Evolutionary conservation across 139 green algal genomes (phyloP), one percentile per base, ranked within the genome.

Genomic region (Yamagishiella unicocca): DNA sequence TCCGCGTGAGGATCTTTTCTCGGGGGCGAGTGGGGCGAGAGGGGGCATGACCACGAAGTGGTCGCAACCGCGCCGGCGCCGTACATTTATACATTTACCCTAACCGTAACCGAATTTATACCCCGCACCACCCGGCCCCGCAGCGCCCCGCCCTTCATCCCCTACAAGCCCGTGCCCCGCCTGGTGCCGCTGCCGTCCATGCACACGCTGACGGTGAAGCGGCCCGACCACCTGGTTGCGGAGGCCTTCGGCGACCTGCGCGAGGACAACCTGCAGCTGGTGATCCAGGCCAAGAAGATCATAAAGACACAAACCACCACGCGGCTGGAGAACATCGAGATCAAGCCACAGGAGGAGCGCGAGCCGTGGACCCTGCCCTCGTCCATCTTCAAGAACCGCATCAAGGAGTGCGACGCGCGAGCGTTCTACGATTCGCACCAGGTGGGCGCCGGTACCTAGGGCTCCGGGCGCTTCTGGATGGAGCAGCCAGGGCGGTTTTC

Each of bases 201-300:
- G 46, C 94, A 97, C 87, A 96, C 90, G 1, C 89, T 97, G 38
- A 66, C 86, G 22, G 94, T 97, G 29, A 88, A 91, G 82, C 84
- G 87, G 25, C 93, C 93, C 8, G 87, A 94, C 68, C 55, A 89
- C 71, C 68, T 93, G 7, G 75, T 88, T 21, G 64, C 88, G 5
- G 55, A 80, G 24, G 84, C 89, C 4, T 97, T 95, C 87, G 94
- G 95, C 45, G 85, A 96, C 64, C 84, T 97, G 70, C 75, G 93
- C 21, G 89, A 94, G n/a, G 91, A 96, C 83, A 95, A 96, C 86
- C 84, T 96, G 83, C 94, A 95, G 91, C 87, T 96, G 35, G 45
- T 93, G 27, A 90, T 95, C 33, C 75, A 88, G 72, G 90, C 90
- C 35, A 93, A 89, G 79, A 88, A 90, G 58, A 94, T 96, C 87